Evolutionary conservation across 75 land plant genomes (phyloP).

Genomic region (Cunninghamia lanceolata): DNA sequence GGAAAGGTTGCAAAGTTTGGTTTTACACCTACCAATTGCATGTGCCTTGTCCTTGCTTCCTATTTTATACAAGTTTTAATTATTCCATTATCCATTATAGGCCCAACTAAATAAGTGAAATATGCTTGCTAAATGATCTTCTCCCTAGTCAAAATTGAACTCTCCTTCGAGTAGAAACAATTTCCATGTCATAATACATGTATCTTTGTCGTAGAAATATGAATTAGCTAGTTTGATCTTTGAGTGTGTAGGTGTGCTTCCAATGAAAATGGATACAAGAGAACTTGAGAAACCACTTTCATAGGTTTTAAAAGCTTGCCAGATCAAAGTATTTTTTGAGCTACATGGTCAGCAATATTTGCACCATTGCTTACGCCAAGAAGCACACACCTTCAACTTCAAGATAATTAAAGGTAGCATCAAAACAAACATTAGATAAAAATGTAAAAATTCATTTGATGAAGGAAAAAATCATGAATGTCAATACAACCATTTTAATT

Average conservation of each 20-base stretch:
- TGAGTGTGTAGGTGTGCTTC: slow-evolving; percentile 68
- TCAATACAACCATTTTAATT: too few relatives aligned
- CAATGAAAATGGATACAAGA: slow-evolving; percentile 85
- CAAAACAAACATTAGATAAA: not conserved
- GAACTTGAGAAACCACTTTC: slow-evolving; percentile 78
- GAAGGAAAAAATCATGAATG: too few relatives aligned
- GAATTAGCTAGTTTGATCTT: slow-evolving; percentile 83
- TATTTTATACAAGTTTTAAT: too few relatives aligned
- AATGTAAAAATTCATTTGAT: not conserved
- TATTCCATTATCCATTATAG: too few relatives aligned
- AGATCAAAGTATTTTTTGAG: slow-evolving; percentile 59
- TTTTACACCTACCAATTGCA: too few relatives aligned
- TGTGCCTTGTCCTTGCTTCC: too few relatives aligned
- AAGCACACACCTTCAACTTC: slow-evolving; percentile 61
- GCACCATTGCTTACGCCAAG: slow-evolving; percentile 85
- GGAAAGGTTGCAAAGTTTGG: too few relatives aligned
- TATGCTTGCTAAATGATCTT: too few relatives aligned
- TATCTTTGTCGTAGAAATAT: slow-evolving; percentile 78
- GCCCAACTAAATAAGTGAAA: too few relatives aligned
- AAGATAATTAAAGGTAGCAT: slow-evolving; percentile 3
- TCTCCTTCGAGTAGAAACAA: slow-evolving; percentile 69
- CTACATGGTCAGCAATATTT: slow-evolving; percentile 83
- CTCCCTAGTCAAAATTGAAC: slow-evolving; percentile 41
- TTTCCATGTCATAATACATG: slow-evolving; percentile 81
- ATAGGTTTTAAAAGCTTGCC: slow-evolving; percentile 68